Evolutionary conservation across 768 basidiomycete species (phyloP), one percentile per base, ranked within the genome.

Genomic region (Scleroderma citrinum): DNA sequence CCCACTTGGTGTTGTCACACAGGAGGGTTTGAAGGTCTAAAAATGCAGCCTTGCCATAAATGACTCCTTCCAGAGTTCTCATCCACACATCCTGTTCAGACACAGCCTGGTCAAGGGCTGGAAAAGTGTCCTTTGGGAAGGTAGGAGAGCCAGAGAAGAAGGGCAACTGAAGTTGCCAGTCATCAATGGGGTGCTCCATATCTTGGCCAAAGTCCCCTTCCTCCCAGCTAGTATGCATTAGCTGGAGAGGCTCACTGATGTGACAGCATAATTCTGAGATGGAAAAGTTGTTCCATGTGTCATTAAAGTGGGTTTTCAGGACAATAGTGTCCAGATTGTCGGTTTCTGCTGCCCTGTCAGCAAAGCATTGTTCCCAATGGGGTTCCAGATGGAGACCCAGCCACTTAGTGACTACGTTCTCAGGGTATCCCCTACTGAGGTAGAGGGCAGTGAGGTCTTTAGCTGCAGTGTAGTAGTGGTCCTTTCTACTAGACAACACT

Each of bases 291-390:
- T 39, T 29, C 46, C 46, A 47, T 1, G 24, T 8, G 6, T 14
- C 6, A 21, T 47, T 47, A 26, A 47, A 47, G 16, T 24, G 17
- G 26, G 46, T 39, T n/a, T 47, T 47, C 12, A 47, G 19, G 21
- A 24, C 35, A 7, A 47, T 39, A 17, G 7, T 36, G 5, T 19
- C 35, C 17, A 5, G 8, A 2, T 11, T 8, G 8, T 10, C 5
- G 35, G 4, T 21, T 5, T 20, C 26, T 36, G 7, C 23, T 3
- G 5, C 3, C 13, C 23, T 24, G 5, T 10, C 30, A 8, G n/a
- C 16, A 20, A 47, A 13, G 3, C 29, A 11, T 5, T 47, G n/a
- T 11, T 39, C n/a, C 46, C 46, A 47, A 29, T 29, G 6, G 7
- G 21, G 1, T 1, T 47, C 4, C 10, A 14, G 1, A 7, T 29